phyloP scores from a whole-genome alignment of 164 flowering plant genomes.

The Hamamelis virginiana region DNA sequence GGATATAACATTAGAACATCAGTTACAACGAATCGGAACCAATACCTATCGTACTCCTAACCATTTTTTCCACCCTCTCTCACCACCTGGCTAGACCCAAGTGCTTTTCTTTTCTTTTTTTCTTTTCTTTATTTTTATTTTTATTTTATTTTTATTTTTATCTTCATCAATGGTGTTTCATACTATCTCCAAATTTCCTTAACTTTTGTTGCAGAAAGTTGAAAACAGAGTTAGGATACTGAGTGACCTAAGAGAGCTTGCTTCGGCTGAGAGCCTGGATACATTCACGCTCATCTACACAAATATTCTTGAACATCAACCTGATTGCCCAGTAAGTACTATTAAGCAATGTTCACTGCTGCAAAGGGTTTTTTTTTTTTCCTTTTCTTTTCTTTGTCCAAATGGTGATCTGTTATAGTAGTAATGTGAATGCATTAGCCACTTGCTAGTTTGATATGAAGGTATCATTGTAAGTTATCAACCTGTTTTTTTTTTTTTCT shows the following conservation, averaged over 20 bases:
- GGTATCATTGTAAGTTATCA: neutral
- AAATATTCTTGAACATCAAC: slow-evolving; percentile 91
- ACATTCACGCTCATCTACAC: slow-evolving; percentile 92
- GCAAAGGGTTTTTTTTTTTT: no score
- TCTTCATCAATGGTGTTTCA: neutral
- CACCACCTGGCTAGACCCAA: no score
- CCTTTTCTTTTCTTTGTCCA: neutral
- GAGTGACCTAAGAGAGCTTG: slow-evolving; percentile 91
- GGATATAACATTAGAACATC: no score
- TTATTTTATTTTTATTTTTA: no score
- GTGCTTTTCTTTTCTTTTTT: no score
- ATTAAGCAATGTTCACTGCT: neutral
- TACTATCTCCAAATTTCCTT: neutral
- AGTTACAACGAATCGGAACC: no score
- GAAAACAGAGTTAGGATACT: slow-evolving; percentile 81
- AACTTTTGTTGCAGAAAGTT: slow-evolving; percentile 68
- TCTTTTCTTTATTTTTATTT: no score
- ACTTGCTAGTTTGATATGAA: no score
- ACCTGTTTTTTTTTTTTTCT: neutral
- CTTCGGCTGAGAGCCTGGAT: slow-evolving; percentile 96
- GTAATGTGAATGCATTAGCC: no score
- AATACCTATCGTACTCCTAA: no score
- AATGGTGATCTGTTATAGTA: neutral
- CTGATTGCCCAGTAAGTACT: slow-evolving; percentile 92
- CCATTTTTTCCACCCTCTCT: no score